Evolutionary conservation across 176 grass and related monocot genomes (phyloP).

Genomic region (Elymus sibiricus): DNA sequence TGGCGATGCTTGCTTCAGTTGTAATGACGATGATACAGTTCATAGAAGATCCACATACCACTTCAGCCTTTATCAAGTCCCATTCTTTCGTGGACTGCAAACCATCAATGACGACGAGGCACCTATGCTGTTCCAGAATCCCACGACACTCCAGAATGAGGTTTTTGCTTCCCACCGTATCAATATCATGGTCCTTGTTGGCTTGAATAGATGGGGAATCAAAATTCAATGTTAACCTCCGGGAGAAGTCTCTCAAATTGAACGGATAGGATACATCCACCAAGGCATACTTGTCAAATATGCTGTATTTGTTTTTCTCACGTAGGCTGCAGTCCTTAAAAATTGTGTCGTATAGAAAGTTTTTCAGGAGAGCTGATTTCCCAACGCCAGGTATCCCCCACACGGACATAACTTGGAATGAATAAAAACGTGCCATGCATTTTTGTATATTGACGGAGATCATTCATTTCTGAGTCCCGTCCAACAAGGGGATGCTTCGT

Average conservation of each 20-base stretch:
- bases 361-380: not conserved
- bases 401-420: not conserved
- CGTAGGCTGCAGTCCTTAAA: too few species aligned
- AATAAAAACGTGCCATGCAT: not conserved
- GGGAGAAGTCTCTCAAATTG: not conserved
- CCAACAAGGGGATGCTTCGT: not conserved
- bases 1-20: not conserved
- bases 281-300: not conserved
- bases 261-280: not conserved
- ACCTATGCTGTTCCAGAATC: not conserved
- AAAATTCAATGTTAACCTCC: not conserved
- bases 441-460: not conserved
- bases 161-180: not conserved
- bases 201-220: not conserved
- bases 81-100: not conserved
- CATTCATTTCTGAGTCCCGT: not conserved
- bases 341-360: not conserved
- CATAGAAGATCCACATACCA: not conserved
- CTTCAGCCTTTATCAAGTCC: not conserved
- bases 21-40: not conserved
- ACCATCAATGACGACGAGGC: not conserved
- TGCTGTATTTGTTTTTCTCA: too few species aligned
- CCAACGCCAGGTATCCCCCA: constrained; percentile 7
- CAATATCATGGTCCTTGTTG: too few species aligned
- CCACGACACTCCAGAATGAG: not conserved